Evolutionary conservation across 2,329 filamentous ascomycete species (phyloP).

Genomic region (Corniculantispora saksenae): DNA sequence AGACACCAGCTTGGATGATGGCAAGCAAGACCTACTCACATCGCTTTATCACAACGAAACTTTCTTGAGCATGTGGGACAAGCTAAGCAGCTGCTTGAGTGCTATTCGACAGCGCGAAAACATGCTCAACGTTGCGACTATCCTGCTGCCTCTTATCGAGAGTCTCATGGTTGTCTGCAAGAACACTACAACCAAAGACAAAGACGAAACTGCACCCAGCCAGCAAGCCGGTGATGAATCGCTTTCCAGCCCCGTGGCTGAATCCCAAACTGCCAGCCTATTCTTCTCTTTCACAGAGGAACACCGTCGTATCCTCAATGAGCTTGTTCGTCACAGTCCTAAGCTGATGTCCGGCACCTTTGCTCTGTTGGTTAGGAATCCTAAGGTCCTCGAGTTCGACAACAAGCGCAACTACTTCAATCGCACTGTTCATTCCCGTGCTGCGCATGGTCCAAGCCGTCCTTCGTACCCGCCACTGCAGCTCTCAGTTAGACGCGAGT

Average conservation of each 20-base stretch:
- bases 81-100: constrained; percentile 83
- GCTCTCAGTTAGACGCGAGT: constrained; percentile 85
- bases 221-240: constrained; percentile 65
- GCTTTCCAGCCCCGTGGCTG: constrained; percentile 72
- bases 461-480: constrained; percentile 74
- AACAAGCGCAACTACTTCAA: constrained; percentile 99
- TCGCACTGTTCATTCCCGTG: constrained; percentile 76
- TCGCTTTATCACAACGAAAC: constrained; percentile 88
- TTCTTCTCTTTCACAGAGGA: constrained; percentile 99
- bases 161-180: constrained; percentile 99
- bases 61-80: constrained; percentile 89
- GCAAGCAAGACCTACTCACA: constrained; percentile 82
- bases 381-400: constrained; percentile 97
- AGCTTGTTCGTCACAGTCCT: constrained; percentile 93
- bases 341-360: constrained; percentile 99
- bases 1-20: constrained; percentile 54
- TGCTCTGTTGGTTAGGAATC: constrained; percentile 93
- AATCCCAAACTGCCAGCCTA: constrained; percentile 79
- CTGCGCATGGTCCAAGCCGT: constrained; percentile 67
- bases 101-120: constrained; percentile 90
- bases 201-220: constrained; percentile 60
- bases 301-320: constrained; percentile 95
- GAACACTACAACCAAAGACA: constrained; percentile 83
- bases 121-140: constrained; percentile 96
- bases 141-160: constrained; percentile 90